phyloP scores from a whole-genome alignment of 331 rosid genomes.

The Telfairia occidentalis region DNA sequence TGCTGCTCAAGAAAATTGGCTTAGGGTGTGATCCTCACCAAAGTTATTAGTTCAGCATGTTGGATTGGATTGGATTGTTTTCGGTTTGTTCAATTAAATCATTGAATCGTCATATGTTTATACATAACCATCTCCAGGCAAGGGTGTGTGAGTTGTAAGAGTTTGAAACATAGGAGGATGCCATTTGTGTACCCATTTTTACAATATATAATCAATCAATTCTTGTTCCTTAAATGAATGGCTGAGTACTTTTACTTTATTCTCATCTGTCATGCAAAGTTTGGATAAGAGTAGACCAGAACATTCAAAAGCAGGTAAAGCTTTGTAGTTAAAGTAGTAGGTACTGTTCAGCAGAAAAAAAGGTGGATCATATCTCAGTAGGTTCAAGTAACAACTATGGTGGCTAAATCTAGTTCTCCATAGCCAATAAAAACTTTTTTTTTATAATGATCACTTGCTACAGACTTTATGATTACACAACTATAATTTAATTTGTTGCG shows the following conservation, averaged over 20 bases:
- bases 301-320: background rate
- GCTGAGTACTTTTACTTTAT: background rate
- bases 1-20: conserved; percentile 30
- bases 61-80: conserved; percentile 5
- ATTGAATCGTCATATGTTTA: conserved; percentile 34
- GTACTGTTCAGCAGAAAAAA: background rate
- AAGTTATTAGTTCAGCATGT: background rate
- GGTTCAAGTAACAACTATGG: background rate
- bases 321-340: background rate
- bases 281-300: background rate
- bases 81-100: conserved; percentile 51
- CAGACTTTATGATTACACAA: background rate
- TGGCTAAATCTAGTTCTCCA: background rate
- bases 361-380: background rate
- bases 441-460: background rate
- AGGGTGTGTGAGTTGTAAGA: conserved; percentile 1
- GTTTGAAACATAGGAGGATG: background rate
- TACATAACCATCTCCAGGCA: background rate
- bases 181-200: conserved; percentile 1
- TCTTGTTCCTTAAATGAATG: background rate
- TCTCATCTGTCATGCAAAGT: background rate
- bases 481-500: background rate
- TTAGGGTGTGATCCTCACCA: background rate
- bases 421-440: background rate
- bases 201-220: background rate